Evolutionary conservation across 2,329 filamentous ascomycete genomes (phyloP), one percentile per base, ranked within the genome.

Genomic region (Talaromyces sp.): DNA sequence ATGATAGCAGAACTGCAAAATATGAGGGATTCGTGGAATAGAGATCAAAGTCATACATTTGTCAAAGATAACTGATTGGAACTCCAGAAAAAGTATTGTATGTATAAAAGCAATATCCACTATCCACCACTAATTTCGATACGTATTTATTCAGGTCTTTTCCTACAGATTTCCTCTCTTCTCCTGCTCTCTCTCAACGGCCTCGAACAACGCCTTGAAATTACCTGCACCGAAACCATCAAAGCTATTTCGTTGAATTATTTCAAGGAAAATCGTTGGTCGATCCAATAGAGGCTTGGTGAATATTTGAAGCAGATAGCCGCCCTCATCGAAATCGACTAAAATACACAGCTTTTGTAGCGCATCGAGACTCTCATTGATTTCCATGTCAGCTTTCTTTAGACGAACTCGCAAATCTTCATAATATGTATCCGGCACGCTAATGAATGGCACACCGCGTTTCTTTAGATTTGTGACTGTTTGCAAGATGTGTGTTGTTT

Each of bases 131-230:
- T n/a, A 8, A 38, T n/a, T 1, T 8, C 17, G 2, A 46, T 24
- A 46, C 41, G 9, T 19, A 24, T 46, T 24, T 24, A 19, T 24
- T 46, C 43, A 19, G 19, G n/a, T 46, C 7, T 46, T n/a, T 46
- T 76, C 76, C 43, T 46, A 90, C 76, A 96, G 72, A 73, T 96
- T 96, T 2, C 91, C 91, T 60, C 92, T 81, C 74, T 87, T 79
- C 27, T 86, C 90, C 81, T 96, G 92, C 76, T 96, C 92, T 59
- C 91, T 80, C 82, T 96, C 92, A 75, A 96, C 95, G 0, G 92
- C 91, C 81, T 96, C 91, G 70, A 96, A 96, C 69, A 96, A 71
- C 67, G 87, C 90, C 85, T 92, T 96, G 78, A 96, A 96, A 75
- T 96, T 96, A 1, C 92, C 92, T 0, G 91, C 92, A 4, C 92